Conservation (phyloP, 2,329 filamentous ascomycete species). For the Allantophomopsis lycopodina region DNA sequence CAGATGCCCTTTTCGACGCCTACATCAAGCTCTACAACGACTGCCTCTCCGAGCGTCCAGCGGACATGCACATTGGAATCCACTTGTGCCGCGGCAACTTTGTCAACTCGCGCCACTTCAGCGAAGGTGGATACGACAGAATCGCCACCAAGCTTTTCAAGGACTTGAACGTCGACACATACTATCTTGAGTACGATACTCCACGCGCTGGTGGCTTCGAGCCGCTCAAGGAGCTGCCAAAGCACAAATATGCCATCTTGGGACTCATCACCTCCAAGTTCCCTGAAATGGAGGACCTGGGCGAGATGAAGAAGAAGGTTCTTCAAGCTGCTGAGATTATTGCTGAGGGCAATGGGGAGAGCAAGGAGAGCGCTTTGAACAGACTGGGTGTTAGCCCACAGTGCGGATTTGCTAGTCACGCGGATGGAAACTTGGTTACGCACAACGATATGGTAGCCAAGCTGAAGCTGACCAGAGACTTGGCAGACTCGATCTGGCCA, state of each 20-base stretch:
- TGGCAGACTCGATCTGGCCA: constrained; percentile 61
- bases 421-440: constrained; percentile 50
- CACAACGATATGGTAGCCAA: constrained; percentile 64
- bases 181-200: constrained; percentile 59
- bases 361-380: constrained; percentile 52
- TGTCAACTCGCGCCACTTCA: constrained; percentile 52
- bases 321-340: constrained; percentile 53
- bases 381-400: constrained; percentile 58
- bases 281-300: constrained; percentile 47
- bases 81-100: constrained; percentile 64
- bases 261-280: constrained; percentile 54
- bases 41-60: constrained; percentile 45
- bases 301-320: constrained; percentile 46
- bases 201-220: constrained; percentile 51
- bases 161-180: constrained; percentile 48
- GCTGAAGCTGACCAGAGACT: constrained; percentile 52
- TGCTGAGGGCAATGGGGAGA: constrained; percentile 53
- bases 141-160: constrained; percentile 55
- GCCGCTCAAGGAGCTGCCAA: constrained; percentile 46
- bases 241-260: constrained; percentile 50
- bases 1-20: constrained; percentile 53
- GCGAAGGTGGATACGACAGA: constrained; percentile 52
- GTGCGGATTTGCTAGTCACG: constrained; percentile 62
- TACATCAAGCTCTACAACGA: constrained; percentile 72
- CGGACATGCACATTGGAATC: constrained; percentile 64